Evolutionary conservation across 2,329 filamentous ascomycete genomes (phyloP).

Genomic region (Penicillium sp.): DNA sequence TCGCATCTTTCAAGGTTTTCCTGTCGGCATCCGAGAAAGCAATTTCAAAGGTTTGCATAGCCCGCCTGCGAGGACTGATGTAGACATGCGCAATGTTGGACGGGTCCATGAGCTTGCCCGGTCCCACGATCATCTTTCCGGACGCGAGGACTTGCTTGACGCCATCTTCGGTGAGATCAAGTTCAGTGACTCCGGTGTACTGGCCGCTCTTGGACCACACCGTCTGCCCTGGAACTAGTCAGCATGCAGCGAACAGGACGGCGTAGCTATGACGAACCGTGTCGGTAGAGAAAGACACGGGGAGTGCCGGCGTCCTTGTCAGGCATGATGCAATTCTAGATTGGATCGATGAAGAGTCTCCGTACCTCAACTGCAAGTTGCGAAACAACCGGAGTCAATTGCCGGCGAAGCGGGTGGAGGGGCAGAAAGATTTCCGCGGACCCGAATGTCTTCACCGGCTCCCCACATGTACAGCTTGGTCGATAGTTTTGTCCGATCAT

Average conservation of each 20-base stretch:
- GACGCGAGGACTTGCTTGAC: conserved; percentile 47
- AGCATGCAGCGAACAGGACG: not conserved
- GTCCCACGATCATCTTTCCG: conserved; percentile 49
- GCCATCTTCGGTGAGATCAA: conserved; percentile 44
- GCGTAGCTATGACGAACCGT: conserved; percentile 27
- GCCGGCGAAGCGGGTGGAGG: no score
- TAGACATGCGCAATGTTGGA: conserved; percentile 48
- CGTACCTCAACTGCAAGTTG: no score
- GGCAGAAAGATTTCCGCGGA: no score
- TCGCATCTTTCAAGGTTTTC: conserved; percentile 17
- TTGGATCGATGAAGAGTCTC: no score
- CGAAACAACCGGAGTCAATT: no score
- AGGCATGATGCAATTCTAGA: conserved; percentile 33
- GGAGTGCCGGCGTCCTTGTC: conserved; percentile 39
- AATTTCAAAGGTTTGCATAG: conserved; percentile 50
- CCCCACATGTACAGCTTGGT: no score
- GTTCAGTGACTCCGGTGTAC: conserved; percentile 48
- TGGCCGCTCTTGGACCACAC: conserved; percentile 50
- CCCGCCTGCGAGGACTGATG: conserved; percentile 51
- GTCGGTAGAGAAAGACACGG: conserved; percentile 40
- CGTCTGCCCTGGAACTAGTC: conserved; percentile 35
- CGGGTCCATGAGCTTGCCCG: conserved; percentile 53
- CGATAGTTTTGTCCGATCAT: no score
- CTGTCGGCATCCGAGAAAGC: conserved; percentile 36
- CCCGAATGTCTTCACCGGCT: no score